phyloP scores from a whole-genome alignment of 176 grass and related monocot species.

The Carex cristatella region DNA sequence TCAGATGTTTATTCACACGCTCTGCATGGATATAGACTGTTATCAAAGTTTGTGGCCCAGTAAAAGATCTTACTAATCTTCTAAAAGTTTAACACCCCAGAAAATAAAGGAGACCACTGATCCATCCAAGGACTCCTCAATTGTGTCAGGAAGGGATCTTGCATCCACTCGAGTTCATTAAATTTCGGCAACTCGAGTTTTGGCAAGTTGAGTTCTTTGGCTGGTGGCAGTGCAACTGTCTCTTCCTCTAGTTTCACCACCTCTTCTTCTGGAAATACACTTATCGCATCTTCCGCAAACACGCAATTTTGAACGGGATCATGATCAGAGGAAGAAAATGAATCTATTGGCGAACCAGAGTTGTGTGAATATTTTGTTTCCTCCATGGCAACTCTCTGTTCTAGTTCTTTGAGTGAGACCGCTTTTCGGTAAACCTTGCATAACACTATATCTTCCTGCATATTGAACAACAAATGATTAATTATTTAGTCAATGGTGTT shows the following conservation, averaged over 20 bases:
- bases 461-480: not conserved
- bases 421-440: constrained; percentile 97
- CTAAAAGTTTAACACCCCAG: constrained; percentile 66
- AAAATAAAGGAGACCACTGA: constrained; percentile 54
- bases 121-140: constrained; percentile 83
- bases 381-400: constrained; percentile 86
- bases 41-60: not conserved
- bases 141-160: constrained; percentile 76
- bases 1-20: too few species aligned
- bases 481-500: not conserved
- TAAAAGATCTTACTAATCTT: not conserved
- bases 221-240: not conserved
- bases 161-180: constrained; percentile 61
- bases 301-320: constrained; percentile 9
- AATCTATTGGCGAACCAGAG: constrained; percentile 39
- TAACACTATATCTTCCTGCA: constrained; percentile 70
- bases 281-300: not conserved
- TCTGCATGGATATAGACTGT: not conserved
- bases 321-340: constrained; percentile 44
- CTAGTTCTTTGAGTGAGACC: constrained; percentile 70
- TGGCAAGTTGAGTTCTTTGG: constrained; percentile 34
- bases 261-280: not conserved
- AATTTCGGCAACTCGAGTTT: constrained; percentile 50
- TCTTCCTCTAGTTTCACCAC: not conserved
- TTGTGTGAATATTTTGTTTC: constrained; percentile 37